phyloP scores from a whole-genome alignment of 2,329 filamentous ascomycete genomes.

The Thermoascus crustaceus region DNA sequence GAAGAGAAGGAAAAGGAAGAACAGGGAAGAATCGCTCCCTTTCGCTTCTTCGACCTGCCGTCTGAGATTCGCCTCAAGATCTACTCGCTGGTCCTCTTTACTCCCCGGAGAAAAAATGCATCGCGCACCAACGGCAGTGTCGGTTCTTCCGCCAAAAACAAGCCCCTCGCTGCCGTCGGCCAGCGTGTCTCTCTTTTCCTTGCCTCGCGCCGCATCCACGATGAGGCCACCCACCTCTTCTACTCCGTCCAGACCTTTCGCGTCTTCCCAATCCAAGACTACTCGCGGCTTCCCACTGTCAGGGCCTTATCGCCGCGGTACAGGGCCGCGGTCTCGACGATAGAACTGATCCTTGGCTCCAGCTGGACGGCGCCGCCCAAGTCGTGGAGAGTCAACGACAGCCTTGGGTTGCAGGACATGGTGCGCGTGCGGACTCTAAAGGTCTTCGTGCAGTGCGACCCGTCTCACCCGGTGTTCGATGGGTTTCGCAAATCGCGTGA shows the following conservation, averaged over 20 bases:
- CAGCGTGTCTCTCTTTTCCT: conserved; percentile 34
- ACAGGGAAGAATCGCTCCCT: conserved; percentile 22
- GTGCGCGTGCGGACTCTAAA: conserved; percentile 41
- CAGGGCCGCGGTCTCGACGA: conserved; percentile 41
- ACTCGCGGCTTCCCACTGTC: conserved; percentile 37
- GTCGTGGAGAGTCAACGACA: conserved; percentile 44
- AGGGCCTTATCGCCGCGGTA: conserved; percentile 45
- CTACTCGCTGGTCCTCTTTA: conserved; percentile 39
- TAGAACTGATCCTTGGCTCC: conserved; percentile 51
- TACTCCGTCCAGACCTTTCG: conserved; percentile 47
- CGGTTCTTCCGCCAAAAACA: conserved; percentile 30
- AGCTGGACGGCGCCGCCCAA: conserved; percentile 51
- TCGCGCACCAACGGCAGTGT: conserved; percentile 23
- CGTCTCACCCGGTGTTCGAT: conserved; percentile 45
- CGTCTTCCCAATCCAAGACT: conserved; percentile 46
- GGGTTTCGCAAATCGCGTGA: conserved; percentile 49
- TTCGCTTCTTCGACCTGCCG: conserved; percentile 47
- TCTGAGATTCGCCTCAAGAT: conserved; percentile 46
- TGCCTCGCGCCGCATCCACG: conserved; percentile 37
- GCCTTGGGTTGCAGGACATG: conserved; percentile 44
- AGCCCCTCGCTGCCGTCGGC: conserved; percentile 23
- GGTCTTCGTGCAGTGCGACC: conserved; percentile 52
- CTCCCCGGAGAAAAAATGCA: conserved; percentile 20
- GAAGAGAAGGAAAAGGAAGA: conserved; percentile 13
- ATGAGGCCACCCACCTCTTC: conserved; percentile 45